These are phyloP conservation scores for Dictyophora rubrovolvata DNA, from an alignment of 768 basidiomycete species.

Conservation along the genomic window DNA sequence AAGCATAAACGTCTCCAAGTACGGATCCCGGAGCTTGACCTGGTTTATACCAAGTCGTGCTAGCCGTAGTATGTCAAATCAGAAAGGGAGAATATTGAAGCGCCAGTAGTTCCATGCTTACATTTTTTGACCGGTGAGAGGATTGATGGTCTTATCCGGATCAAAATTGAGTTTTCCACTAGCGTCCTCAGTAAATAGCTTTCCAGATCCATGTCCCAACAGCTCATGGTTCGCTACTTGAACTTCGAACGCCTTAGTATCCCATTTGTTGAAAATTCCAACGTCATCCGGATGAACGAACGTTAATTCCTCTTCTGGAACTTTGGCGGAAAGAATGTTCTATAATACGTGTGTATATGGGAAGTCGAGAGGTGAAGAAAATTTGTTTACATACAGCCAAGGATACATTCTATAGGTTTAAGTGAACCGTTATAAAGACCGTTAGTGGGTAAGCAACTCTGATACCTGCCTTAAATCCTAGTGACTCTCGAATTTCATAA, in stretches of 20 bases:
- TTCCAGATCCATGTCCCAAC: constrained; percentile 78
- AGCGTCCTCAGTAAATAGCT: constrained; percentile 65
- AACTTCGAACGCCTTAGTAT: constrained; percentile 68
- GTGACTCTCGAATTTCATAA: constrained; percentile 70
- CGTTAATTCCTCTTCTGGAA: constrained; percentile 68
- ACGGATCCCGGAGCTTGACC: constrained; percentile 79
- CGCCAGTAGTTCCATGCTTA: constrained; percentile 22
- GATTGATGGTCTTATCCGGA: constrained; percentile 68
- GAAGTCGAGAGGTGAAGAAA: not conserved
- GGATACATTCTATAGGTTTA: constrained; percentile 49
- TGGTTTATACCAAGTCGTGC: constrained; percentile 78
- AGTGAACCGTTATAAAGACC: not conserved
- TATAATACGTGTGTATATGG: constrained; percentile 17
- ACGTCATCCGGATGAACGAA: constrained; percentile 77
- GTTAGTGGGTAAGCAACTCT: not conserved
- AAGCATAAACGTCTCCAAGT: constrained; percentile 79
- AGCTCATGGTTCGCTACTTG: constrained; percentile 90
- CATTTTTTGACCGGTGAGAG: constrained; percentile 69
- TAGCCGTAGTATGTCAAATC: constrained; percentile 18
- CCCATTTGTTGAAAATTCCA: constrained; percentile 67
- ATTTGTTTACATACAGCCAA: constrained; percentile 45
- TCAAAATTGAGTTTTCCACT: constrained; percentile 81
- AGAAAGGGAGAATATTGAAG: not conserved
- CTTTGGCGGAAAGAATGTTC: constrained; percentile 84
- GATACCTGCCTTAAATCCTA: constrained; percentile 54